A percentile compares a stretch with the other conserved stretches of the same genome.
Conservation (phyloP, 148 eudicot species). For the Dysphania ambrosioides region DNA sequence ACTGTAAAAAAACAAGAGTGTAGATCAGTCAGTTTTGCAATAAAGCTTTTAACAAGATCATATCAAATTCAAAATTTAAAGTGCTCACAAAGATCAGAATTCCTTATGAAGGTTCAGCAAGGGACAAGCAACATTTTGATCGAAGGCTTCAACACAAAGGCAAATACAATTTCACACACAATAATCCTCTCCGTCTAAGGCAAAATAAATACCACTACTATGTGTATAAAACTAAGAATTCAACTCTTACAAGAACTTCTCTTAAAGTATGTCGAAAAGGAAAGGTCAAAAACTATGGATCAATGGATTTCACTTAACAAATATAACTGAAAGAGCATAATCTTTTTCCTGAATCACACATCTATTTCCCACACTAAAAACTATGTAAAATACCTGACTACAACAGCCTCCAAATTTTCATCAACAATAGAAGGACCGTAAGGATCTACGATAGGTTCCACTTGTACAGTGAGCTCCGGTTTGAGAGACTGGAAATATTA, state of each 20-base stretch:
- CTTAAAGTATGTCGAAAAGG: no score
- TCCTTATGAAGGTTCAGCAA: background rate
- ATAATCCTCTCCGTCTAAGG: no score
- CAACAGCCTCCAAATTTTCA: slow-evolving; percentile 82
- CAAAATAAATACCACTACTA: no score
- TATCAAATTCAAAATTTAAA: background rate
- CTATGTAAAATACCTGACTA: slow-evolving; percentile 64
- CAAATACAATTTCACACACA: no score
- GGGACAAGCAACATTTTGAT: background rate
- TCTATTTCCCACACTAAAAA: background rate
- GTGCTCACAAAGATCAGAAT: background rate
- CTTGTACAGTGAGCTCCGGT: slow-evolving; percentile 69
- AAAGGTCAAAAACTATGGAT: background rate
- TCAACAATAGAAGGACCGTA: slow-evolving; percentile 87
- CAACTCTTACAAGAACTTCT: no score
- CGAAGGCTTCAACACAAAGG: no score
- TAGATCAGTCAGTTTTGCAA: no score
- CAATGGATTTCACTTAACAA: background rate
- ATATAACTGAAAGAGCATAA: background rate
- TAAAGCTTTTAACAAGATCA: background rate
- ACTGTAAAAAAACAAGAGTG: slow-evolving; percentile 41
- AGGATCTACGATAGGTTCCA: slow-evolving; percentile 75
- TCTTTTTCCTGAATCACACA: background rate
- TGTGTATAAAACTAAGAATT: no score
- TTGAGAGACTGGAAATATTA: slow-evolving; percentile 81